Evolutionary conservation across 1,139 yeast species (phyloP).

Genomic region (Kodamaea ohmeri): DNA sequence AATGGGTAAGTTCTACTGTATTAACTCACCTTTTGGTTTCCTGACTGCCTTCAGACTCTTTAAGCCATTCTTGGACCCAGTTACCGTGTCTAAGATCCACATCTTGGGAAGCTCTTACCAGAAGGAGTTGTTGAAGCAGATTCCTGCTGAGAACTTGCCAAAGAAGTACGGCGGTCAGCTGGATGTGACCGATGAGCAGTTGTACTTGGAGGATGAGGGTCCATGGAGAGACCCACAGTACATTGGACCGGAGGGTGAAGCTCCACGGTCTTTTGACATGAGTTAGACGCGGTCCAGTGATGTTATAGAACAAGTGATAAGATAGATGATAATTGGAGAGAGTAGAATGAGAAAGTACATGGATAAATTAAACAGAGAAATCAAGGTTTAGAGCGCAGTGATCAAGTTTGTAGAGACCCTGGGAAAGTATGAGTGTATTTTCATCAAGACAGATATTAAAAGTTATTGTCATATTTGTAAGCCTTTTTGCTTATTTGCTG

Average conservation of each 20-base stretch:
- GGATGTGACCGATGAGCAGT: slow-evolving; percentile 67
- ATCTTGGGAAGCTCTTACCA: slow-evolving; percentile 78
- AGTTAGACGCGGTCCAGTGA: background rate
- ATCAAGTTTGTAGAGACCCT: no score
- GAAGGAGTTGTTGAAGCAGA: slow-evolving; percentile 82
- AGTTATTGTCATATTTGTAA: no score
- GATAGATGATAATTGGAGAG: background rate
- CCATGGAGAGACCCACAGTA: slow-evolving; percentile 93
- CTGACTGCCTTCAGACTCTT: slow-evolving; percentile 88
- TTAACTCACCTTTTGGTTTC: slow-evolving; percentile 97
- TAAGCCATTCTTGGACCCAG: slow-evolving; percentile 95
- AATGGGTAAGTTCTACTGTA: slow-evolving; percentile 95
- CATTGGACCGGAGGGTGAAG: slow-evolving; percentile 86
- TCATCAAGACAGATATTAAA: no score
- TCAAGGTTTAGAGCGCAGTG: no score
- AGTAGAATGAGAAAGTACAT: background rate
- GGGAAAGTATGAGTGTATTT: no score
- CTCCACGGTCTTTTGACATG: slow-evolving; percentile 53
- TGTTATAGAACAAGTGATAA: background rate
- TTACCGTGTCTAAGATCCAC: slow-evolving; percentile 93
- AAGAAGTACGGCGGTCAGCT: slow-evolving; percentile 84
- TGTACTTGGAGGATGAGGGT: slow-evolving; percentile 86
- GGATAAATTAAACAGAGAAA: no score
- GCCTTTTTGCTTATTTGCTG: no score
- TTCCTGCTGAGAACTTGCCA: slow-evolving; percentile 91